These are phyloP conservation scores for Saccharomyces hybrid DNA, from an alignment of 1,139 yeast species.

Conservation along the genomic window DNA sequence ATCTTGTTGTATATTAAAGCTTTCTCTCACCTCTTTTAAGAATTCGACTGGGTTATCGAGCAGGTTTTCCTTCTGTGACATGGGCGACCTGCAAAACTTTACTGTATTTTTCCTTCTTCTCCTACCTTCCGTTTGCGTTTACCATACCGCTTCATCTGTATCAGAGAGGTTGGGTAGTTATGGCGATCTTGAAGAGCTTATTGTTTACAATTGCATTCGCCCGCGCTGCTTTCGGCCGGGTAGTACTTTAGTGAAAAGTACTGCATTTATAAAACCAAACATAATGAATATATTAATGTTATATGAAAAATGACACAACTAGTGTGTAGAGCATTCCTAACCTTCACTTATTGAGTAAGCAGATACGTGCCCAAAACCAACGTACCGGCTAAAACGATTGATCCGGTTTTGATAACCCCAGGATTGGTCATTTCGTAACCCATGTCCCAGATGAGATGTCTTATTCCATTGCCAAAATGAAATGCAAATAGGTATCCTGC, in stretches of 20 bases:
- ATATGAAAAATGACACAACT: no score
- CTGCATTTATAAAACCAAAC: no score
- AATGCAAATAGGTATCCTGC: slow-evolving; percentile 79
- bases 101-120: no score
- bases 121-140: no score
- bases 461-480: slow-evolving; percentile 79
- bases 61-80: slow-evolving; percentile 20
- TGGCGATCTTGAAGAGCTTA: no score
- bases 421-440: slow-evolving; percentile 66
- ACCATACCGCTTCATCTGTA: no score
- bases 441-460: slow-evolving; percentile 91
- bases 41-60: slow-evolving; percentile 20
- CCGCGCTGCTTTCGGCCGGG: no score
- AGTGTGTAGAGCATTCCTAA: no score
- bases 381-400: slow-evolving; percentile 63
- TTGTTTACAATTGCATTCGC: no score
- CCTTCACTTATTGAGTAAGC: slow-evolving; percentile 6
- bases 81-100: background rate
- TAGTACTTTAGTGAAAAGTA: no score
- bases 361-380: slow-evolving; percentile 54
- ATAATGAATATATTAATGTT: no score
- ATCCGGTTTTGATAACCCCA: slow-evolving; percentile 87
- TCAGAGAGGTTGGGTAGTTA: no score
- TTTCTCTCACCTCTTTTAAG: slow-evolving; percentile 22
- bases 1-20: slow-evolving; percentile 22